Evolutionary conservation across 495 filamentous ascomycete species (phyloP), one percentile per base, ranked within the genome.

Genomic region (Xylaria sp.): DNA sequence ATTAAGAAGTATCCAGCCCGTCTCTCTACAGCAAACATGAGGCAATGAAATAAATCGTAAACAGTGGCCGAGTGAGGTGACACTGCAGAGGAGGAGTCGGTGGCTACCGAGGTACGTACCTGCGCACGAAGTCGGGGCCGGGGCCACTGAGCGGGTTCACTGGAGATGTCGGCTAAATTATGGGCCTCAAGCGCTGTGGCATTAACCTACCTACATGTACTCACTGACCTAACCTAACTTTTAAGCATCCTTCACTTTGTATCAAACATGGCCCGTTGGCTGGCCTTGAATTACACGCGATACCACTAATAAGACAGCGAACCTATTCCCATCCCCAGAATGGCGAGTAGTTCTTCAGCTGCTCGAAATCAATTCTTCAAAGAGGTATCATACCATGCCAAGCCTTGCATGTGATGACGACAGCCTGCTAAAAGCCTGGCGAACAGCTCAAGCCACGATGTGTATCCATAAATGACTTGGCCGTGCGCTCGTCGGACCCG

Each of bases 361-460:
- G 57, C 75, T 12, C 80, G 81, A 69, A 83, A 84, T 71, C 78
- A 79, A 37, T 78, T 84, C 65, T 84, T 84, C 71, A 78, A 80
- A 71, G 72, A 81, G 73, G 82, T 83, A 75, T 53, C 71, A 68
- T 71, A 14, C 52, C 6, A 41, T 37, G 44, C 41, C 55, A 21
- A 68, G 11, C 70, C 35, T 29, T 21, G 21, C 19, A 52, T 14
- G 33, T 44, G 12, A 43, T 63, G 44, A 52, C 21, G 46, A 33
- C 48, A 57, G 40, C 40, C 50, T 71, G 53, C 70, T 76, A 64
- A 53, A 61, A 29, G 12, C 31, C 37, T 50, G 9, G 44, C 21
- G 29, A n/a, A n/a, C 68, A 93, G 92, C 87, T 97, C 59, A 93
- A 92, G 73, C 85, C 89, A 72, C 84, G 86, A 69, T 98, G 95